Base-by-base conservation (phyloP, 1,139 yeast genomes). In the Suhomyces yuchorum region DNA sequence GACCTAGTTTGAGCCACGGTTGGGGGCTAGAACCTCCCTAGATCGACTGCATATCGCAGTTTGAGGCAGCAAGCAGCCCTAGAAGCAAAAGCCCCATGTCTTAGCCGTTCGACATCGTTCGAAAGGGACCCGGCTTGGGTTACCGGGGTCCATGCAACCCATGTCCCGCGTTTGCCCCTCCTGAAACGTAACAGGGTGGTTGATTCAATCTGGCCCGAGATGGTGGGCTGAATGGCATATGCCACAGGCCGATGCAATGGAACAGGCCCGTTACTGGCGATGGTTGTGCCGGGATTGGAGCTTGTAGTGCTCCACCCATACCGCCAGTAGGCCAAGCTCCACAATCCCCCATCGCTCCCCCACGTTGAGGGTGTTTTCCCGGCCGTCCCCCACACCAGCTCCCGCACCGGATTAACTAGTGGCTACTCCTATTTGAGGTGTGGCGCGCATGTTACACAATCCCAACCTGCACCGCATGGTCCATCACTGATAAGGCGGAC, bases 121-220 rank as follows among this genome's bases (percentile, higher is more conserved):
- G 26, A 4, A 11, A 11, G n/a, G 14, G 6, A 8, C 9, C 14
- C n/a, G 14, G 30, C 14, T 26, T 11, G 30, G n/a, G 11, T 11
- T 26, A 12, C 30, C 30, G 11, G 22, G 7, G n/a, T n/a, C 37
- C 8, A 12, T 23, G 39, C 39, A 37, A 15, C 30, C 26, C 15
- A 1, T 22, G 39, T 37, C 39, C 39, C 39, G 39, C 39, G 23
- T 8, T 11, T 37, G 39, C 39, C 39, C 39, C 39, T 14, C 39
- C 28, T 23, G 39, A 23, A 37, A 37, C 39, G 30, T 22, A 14
- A 14, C 14, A 7, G 12, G 15, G 3, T 12, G 32, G 32, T 28
- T 28, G 32, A n/a, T 28, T 9, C 15, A n/a, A 28, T 12, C 14
- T 28, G 32, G 32, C 14, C 14, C 12, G 32, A 28, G 32, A 8